A percentile compares a stretch with the other conserved stretches of the same genome.
Conservation (phyloP, 805 yeast species). For the Candida adriatica region DNA sequence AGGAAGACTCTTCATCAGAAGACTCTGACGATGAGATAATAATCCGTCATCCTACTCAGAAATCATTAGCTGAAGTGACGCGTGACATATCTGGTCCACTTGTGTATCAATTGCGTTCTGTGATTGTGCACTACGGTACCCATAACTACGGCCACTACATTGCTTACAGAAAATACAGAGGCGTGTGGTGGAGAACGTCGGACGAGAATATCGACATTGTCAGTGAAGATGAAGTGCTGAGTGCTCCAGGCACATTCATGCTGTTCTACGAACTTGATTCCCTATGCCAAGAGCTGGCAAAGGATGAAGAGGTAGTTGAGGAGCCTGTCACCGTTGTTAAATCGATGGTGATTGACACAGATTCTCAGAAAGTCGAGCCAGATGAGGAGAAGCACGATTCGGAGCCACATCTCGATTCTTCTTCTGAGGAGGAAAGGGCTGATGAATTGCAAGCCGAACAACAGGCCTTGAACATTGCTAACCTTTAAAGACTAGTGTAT, state of each 20-base stretch:
- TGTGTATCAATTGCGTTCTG: conserved; percentile 71
- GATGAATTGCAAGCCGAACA: not conserved
- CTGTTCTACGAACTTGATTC: conserved; percentile 69
- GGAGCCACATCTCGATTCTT: not conserved
- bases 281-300: conserved; percentile 22
- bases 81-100: conserved; percentile 33
- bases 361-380: too few species aligned
- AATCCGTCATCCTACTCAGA: conserved; percentile 3
- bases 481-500: not conserved
- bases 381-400: conserved; percentile 2
- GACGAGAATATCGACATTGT: conserved; percentile 84
- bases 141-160: conserved; percentile 98
- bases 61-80: conserved; percentile 11
- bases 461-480: not conserved
- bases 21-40: conserved; percentile 7
- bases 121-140: conserved; percentile 89
- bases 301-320: conserved; percentile 7
- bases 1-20: not conserved
- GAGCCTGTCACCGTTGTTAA: not conserved
- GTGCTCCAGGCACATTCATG: conserved; percentile 87
- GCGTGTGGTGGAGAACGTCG: conserved; percentile 92
- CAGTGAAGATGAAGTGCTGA: conserved; percentile 71
- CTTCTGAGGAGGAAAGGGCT: not conserved
- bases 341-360: too few species aligned
- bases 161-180: conserved; percentile 74